Evolutionary conservation across 1,284 basidiomycete genomes (phyloP), one percentile per base, ranked within the genome.

Genomic region (Peniophora sp.): DNA sequence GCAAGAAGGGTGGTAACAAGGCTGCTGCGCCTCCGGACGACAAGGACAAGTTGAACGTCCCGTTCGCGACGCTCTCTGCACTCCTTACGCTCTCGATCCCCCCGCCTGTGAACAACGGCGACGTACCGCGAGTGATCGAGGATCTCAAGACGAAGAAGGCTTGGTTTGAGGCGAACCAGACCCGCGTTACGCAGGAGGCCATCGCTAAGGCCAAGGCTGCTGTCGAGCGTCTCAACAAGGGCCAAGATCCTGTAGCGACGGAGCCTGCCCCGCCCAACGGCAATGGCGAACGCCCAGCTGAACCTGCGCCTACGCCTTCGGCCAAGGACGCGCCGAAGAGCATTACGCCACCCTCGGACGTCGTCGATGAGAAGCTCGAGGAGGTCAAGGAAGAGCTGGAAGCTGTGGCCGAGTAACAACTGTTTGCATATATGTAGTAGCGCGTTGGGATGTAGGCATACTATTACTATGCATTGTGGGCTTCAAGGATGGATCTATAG

Each of bases 81-180:
- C 81, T 99, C 46, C 78, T 97, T 52, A 74, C 82, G 14, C 78
- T 99, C 32, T 92, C 92, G 49, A 98, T 99, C 63, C 85, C 93
- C 24, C 90, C 94, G 20, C 97, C 97, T 0, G 75, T 83, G 9
- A 85, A 85, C 41, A 70, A 79, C 46, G 74, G 78, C 12, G 96
- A 99, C 63, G 77, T 96, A 32, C 77, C 83, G 48, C 87, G 92
- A 50, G 83, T 93, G 35, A 77, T 99, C 54, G 87, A 92, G 62
- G 92, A 97, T 65, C 75, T 99, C 52, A 88, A 89, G 70, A 91
- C 83, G 51, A 99, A 99, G 79, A 94, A 92, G 70, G 79, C 87
- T 43, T 99, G 95, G 94, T 98, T 86, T 66, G 83, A 90, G 65
- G 83, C 79, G 12, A 88, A 90, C 65, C 87, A 87, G 64, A 72